Evolutionary conservation across 2,329 filamentous ascomycete genomes (phyloP), one percentile per base, ranked within the genome.

Genomic region (Blumeria hordei): DNA sequence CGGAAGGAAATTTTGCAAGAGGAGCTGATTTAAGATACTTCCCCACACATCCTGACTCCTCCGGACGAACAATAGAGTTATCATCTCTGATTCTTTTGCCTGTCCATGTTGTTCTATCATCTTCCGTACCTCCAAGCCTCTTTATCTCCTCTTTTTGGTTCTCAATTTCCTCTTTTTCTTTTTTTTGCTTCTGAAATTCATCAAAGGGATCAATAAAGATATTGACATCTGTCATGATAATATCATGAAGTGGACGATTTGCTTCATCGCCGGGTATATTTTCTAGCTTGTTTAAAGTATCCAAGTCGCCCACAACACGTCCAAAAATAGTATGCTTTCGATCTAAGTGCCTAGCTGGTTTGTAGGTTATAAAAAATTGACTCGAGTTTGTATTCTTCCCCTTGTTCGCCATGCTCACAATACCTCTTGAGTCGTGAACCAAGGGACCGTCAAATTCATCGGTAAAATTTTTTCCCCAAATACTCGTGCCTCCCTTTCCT

Each of bases 301-400:
- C 78, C 55, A 81, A 63, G 0, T 84, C 90, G 33, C 83, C 85
- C 1, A 93, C 83, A 0, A 96, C 79, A 39, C 80, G 79, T 1
- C 83, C 92, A 63, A 98, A 98, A 43, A 98, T 85, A n/a, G 92
- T 96, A 68, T 98, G 92, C 65, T 98, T 98, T 57, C 82, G 77
- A 67, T 98, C 87, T 0, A 98, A 75, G 69, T 98, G 92, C 59
- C 83, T 81, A 0, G 82, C 78, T 0, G 84, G 74, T 53, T 86
- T 81, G 67, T 98, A 98, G 0, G 83, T 85, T 64, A 98, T 84
- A 72, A 96, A 98, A 66, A 81, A 98, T 68, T 98, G 92, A 61
- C 80, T 86, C 8, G 85, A 92, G 69, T 98, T 98, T 21, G 90
- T 96, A 65, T 95, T 90, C 65, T 95, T 95, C 57, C 92, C 92